A percentile compares a stretch with the other conserved stretches of the same genome.
Evolutionary conservation across 768 basidiomycete genomes (phyloP).

Genomic region (Phanerochaete carnosa): DNA sequence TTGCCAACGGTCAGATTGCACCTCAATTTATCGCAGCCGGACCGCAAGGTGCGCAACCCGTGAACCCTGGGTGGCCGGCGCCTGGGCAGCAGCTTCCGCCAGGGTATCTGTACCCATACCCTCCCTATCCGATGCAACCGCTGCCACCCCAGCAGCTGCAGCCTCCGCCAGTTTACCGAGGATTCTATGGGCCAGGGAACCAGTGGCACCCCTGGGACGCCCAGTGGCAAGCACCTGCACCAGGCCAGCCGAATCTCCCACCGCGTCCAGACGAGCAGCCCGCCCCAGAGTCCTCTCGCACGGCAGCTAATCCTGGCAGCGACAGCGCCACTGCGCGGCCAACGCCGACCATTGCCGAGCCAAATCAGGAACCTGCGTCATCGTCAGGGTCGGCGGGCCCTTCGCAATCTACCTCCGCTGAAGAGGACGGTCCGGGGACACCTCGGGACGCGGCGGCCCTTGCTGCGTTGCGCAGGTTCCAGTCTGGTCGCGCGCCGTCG

Average conservation of each 20-base stretch:
- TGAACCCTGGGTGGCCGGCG: slow-evolving; percentile 33
- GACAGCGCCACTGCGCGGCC: not conserved
- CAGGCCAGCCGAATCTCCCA: slow-evolving; percentile 9
- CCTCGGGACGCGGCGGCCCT: slow-evolving; percentile 57
- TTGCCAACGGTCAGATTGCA: slow-evolving; percentile 15
- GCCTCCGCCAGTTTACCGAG: slow-evolving; percentile 52
- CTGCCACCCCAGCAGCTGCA: slow-evolving; percentile 27
- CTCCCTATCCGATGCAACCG: slow-evolving; percentile 15
- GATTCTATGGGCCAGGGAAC: slow-evolving; percentile 62
- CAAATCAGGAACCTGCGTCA: not conserved
- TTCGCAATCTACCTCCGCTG: not conserved
- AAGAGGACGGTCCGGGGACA: slow-evolving; percentile 17
- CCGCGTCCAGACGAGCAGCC: slow-evolving; percentile 12
- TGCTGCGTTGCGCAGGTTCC: slow-evolving; percentile 60
- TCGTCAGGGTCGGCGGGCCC: not conserved
- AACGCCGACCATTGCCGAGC: not conserved
- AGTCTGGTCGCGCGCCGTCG: slow-evolving; percentile 6
- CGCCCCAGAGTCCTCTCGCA: not conserved
- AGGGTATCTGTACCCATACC: slow-evolving; percentile 12
- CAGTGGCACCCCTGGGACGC: slow-evolving; percentile 64
- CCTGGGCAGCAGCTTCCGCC: slow-evolving; percentile 26
- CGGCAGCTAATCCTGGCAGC: not conserved
- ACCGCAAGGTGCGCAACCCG: slow-evolving; percentile 26
- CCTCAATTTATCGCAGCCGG: slow-evolving; percentile 20
- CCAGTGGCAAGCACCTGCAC: slow-evolving; percentile 22